Evolutionary conservation across 2,329 filamentous ascomycete species (phyloP).

Genomic region (Penicillium glabrum): DNA sequence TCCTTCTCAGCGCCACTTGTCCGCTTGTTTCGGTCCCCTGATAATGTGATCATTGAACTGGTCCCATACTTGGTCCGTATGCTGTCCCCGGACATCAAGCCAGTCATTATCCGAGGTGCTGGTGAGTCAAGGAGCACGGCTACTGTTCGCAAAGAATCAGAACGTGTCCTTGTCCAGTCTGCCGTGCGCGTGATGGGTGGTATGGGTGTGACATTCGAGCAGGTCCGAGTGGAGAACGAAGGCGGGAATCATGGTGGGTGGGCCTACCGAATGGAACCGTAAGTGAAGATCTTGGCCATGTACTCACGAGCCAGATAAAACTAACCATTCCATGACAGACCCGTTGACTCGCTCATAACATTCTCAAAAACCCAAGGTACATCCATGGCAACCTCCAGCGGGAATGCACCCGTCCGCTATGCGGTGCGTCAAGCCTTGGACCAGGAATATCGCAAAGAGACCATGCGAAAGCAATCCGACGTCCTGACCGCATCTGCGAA

Average conservation of each 20-base stretch:
- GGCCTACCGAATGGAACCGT: constrained; percentile 95
- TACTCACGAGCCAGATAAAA: not conserved
- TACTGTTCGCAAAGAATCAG: constrained; percentile 82
- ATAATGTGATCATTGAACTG: constrained; percentile 76
- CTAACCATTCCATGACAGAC: constrained; percentile 35
- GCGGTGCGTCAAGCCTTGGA: constrained; percentile 91
- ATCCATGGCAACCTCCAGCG: constrained; percentile 51
- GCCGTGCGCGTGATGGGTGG: constrained; percentile 82
- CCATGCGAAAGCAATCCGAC: constrained; percentile 64
- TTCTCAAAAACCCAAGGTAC: constrained; percentile 52
- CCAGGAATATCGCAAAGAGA: constrained; percentile 79
- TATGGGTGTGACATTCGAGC: constrained; percentile 77
- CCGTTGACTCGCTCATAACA: constrained; percentile 73
- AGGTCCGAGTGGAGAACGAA: constrained; percentile 73
- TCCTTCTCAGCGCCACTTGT: constrained; percentile 70
- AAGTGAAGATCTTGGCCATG: constrained; percentile 44
- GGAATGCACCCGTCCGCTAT: constrained; percentile 76
- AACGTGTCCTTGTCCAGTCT: constrained; percentile 76
- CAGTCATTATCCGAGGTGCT: constrained; percentile 76
- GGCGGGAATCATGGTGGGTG: constrained; percentile 63
- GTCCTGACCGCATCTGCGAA: constrained; percentile 45
- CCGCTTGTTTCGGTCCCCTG: constrained; percentile 75
- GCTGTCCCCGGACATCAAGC: constrained; percentile 85
- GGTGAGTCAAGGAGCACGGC: constrained; percentile 67
- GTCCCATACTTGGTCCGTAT: constrained; percentile 82